Percentiles rank a stretch among this genome's conserved stretches.
Evolutionary conservation across 2,329 filamentous ascomycete species (phyloP).

Genomic region (Akanthomyces uredinophilus): DNA sequence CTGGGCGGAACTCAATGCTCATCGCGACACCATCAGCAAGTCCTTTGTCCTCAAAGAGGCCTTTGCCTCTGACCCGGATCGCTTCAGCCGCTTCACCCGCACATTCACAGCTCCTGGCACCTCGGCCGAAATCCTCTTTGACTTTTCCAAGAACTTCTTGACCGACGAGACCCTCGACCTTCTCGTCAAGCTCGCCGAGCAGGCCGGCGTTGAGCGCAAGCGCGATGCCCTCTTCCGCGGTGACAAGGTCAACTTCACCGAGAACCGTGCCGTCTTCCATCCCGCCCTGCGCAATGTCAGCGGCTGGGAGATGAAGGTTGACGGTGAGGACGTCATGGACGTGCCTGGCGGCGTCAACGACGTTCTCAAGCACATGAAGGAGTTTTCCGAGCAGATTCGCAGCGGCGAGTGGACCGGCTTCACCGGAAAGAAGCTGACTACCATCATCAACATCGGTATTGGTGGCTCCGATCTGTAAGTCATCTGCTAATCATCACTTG

Average conservation of each 20-base stretch:
- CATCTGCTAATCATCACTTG: neutral
- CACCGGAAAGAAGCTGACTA: conserved; percentile 95
- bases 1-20: conserved; percentile 86
- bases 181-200: conserved; percentile 82
- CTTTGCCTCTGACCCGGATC: conserved; percentile 80
- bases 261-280: conserved; percentile 94
- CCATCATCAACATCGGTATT: conserved; percentile 95
- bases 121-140: conserved; percentile 88
- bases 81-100: conserved; percentile 86
- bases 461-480: conserved; percentile 95
- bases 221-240: conserved; percentile 96
- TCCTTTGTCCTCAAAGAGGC: conserved; percentile 89
- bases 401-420: conserved; percentile 96
- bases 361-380: conserved; percentile 95
- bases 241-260: conserved; percentile 99
- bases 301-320: conserved; percentile 76
- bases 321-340: conserved; percentile 89
- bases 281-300: conserved; percentile 85
- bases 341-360: conserved; percentile 81
- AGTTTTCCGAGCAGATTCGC: conserved; percentile 91
- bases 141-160: conserved; percentile 99
- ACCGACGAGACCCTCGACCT: conserved; percentile 86
- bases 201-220: conserved; percentile 87
- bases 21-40: conserved; percentile 81
- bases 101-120: conserved; percentile 77